Conservation (phyloP, 164 flowering plant species). For the Vitis riparia region DNA sequence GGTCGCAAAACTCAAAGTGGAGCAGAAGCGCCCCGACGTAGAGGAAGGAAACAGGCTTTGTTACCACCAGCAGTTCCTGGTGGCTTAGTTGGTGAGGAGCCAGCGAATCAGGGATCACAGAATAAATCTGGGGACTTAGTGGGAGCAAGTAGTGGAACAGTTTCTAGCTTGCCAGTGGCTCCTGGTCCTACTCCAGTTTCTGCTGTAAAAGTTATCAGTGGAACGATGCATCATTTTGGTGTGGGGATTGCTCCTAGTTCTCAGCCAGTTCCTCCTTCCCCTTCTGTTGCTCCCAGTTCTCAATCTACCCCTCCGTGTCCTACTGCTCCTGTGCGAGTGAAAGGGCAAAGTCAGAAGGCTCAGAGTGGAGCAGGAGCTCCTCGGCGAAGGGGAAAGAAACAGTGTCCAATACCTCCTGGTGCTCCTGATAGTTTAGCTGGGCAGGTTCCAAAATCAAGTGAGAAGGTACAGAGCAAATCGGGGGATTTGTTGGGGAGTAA, state of each 20-base stretch:
- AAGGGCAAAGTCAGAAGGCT: slow-evolving; percentile 38
- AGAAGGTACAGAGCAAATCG: slow-evolving; percentile 15
- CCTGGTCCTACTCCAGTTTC: slow-evolving; percentile 12
- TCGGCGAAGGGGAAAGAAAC: slow-evolving; percentile 54
- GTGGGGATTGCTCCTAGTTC: slow-evolving; percentile 13
- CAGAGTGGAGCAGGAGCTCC: slow-evolving; percentile 34
- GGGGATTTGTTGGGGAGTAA: slow-evolving; percentile 19
- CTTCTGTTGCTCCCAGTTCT: slow-evolving; percentile 10
- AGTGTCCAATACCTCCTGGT: slow-evolving; percentile 18
- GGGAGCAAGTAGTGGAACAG: slow-evolving; percentile 9
- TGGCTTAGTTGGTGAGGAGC: slow-evolving; percentile 12
- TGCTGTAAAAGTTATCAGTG: slow-evolving; percentile 14
- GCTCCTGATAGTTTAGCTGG: slow-evolving; percentile 21
- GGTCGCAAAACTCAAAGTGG: slow-evolving; percentile 42
- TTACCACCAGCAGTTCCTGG: slow-evolving; percentile 12
- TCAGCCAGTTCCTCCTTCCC: slow-evolving; percentile 10
- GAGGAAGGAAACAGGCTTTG: slow-evolving; percentile 49
- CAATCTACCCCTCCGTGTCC: slow-evolving; percentile 13
- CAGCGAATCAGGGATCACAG: slow-evolving; percentile 4
- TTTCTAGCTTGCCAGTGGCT: slow-evolving; percentile 9
- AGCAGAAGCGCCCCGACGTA: slow-evolving; percentile 50
- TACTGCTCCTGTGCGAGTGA: slow-evolving; percentile 20
- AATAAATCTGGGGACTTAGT: background rate
- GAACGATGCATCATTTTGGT: slow-evolving; percentile 6
- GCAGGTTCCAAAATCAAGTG: slow-evolving; percentile 29